A percentile compares a stretch with the other conserved stretches of the same genome.
Conservation (phyloP, 2,329 filamentous ascomycete species). For the Ophiosphaerella herpotricha region DNA sequence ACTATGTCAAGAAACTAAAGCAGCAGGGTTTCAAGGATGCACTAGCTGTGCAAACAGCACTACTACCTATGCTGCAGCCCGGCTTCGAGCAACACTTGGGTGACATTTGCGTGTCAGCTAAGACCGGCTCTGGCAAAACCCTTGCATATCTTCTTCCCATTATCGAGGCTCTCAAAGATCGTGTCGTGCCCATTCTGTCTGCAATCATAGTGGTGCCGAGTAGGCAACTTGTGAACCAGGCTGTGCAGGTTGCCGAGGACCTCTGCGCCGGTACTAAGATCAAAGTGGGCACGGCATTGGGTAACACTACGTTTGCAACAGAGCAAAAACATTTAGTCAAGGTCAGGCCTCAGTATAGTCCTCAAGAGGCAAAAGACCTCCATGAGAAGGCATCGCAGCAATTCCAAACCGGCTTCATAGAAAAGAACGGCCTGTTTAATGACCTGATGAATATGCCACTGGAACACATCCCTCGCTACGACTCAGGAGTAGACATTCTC, state of each 20-base stretch:
- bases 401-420: conserved; percentile 37
- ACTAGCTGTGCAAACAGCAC: conserved; percentile 77
- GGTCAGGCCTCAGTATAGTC: conserved; percentile 65
- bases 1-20: conserved; percentile 65
- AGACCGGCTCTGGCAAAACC: conserved; percentile 95
- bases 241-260: conserved; percentile 72
- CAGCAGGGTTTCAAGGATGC: conserved; percentile 72
- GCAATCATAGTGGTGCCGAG: conserved; percentile 89
- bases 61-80: conserved; percentile 79
- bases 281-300: conserved; percentile 80
- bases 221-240: conserved; percentile 86
- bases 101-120: conserved; percentile 87
- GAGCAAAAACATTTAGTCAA: conserved; percentile 68
- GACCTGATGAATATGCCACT: conserved; percentile 53
- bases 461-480: conserved; percentile 67
- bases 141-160: conserved; percentile 88
- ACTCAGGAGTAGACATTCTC: conserved; percentile 80
- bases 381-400: conserved; percentile 48
- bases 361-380: conserved; percentile 58
- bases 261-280: conserved; percentile 75
- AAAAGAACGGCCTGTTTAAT: conserved; percentile 44
- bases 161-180: conserved; percentile 72
- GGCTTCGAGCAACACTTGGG: conserved; percentile 65
- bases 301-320: conserved; percentile 72
- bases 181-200: conserved; percentile 68